Evolutionary conservation across 1,284 basidiomycete genomes (phyloP), one percentile per base, ranked within the genome.

Genomic region (Cutaneotrichosporon arboriforme): DNA sequence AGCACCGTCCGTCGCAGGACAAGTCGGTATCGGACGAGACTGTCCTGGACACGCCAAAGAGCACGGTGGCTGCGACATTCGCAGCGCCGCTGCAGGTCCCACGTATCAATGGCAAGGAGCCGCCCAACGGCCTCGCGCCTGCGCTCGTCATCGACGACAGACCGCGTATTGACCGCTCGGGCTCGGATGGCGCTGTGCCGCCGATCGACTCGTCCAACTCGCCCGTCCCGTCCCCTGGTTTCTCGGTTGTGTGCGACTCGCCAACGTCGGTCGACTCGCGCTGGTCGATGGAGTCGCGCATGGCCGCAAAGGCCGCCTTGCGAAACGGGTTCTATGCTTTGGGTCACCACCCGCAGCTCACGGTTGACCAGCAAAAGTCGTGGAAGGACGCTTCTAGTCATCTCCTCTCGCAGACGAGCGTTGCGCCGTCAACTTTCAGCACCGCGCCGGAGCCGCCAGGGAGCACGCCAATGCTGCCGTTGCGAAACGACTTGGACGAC

Each of bases 321-420:
- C 47, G 52, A 4, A 44, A 42, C 23, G 50, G 42, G 15, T 54
- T 58, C 49, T 58, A 58, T 22, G 56, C 52, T 1, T 46, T 58
- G 3, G 56, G 56, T 34, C 56, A 58, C 39, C 50, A 52, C 3
- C 56, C 56, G 3, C 34, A 46, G 33, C 39, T 58, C 10, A 54
- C 49, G 2, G 49, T 49, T 3, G 44, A 52, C 15, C 46, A 49
- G 10, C 50, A 20, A 18, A 35, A 36, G 33, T 21, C 43, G 18
- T 33, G 15, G 10, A 45, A 35, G 18, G 43, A 45, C 18, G 31
- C 10, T 18, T 45, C 43, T 4, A 33, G 18, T 31, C 31, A 31
- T 20, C 18, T 45, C 4, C 12, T 43, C 22, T 51, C 49, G 22
- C 49, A 51, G 14, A 20, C 34, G 17, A 35, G 31, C 33, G 21